These are phyloP conservation scores for Thermothelomyces thermophilus DNA, from an alignment of 2,329 filamentous ascomycete genomes.

Conservation along the genomic window DNA sequence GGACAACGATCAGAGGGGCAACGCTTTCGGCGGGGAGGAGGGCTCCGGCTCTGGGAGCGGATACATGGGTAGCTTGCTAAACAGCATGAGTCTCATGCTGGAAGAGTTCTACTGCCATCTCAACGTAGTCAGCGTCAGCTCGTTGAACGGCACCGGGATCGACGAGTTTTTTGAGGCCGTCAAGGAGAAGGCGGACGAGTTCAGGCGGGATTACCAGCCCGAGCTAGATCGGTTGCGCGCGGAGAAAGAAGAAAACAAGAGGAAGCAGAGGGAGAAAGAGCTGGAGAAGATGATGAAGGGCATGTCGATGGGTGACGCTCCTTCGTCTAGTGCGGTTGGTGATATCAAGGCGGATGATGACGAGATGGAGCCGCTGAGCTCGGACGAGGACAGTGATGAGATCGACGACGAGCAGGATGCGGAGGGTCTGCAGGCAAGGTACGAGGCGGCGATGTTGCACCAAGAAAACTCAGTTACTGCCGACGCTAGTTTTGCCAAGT, in stretches of 20 bases:
- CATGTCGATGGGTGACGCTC: slow-evolving; percentile 52
- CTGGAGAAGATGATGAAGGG: slow-evolving; percentile 91
- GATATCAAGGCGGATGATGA: slow-evolving; percentile 36
- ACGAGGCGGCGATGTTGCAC: slow-evolving; percentile 65
- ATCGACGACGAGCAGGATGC: slow-evolving; percentile 55
- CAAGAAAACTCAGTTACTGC: slow-evolving; percentile 45
- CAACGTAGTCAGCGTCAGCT: slow-evolving; percentile 86
- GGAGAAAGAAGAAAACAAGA: slow-evolving; percentile 70
- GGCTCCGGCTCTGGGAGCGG: slow-evolving; percentile 67
- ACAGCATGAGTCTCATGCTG: slow-evolving; percentile 95
- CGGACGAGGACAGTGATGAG: slow-evolving; percentile 51
- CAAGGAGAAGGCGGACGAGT: slow-evolving; percentile 78
- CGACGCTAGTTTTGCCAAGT: slow-evolving; percentile 58
- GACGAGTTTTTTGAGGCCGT: slow-evolving; percentile 93
- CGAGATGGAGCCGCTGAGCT: slow-evolving; percentile 35
- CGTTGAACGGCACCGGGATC: slow-evolving; percentile 85
- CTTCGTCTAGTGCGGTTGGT: slow-evolving; percentile 22
- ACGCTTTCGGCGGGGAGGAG: slow-evolving; percentile 68
- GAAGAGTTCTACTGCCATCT: slow-evolving; percentile 97
- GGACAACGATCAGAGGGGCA: slow-evolving; percentile 68
- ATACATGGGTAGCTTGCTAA: slow-evolving; percentile 92
- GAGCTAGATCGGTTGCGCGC: slow-evolving; percentile 74
- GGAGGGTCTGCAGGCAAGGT: slow-evolving; percentile 66
- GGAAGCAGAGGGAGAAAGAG: slow-evolving; percentile 67
- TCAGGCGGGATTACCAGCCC: slow-evolving; percentile 82